Base-by-base conservation (phyloP, 2,329 filamentous ascomycete species). In the Cordyceps militaris region DNA sequence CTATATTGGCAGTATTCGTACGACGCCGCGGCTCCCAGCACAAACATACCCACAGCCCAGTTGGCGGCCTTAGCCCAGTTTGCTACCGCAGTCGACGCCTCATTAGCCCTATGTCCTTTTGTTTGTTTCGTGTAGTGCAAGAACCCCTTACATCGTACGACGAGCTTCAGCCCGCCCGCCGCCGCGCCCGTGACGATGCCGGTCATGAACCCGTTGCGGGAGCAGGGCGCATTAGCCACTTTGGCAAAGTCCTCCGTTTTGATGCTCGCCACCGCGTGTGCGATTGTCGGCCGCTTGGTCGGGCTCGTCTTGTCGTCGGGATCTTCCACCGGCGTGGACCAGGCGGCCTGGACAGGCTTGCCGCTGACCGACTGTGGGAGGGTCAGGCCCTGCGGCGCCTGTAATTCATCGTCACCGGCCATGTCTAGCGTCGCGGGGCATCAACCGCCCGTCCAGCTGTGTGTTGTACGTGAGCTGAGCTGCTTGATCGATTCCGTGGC, bases 1-100 rank as follows among this genome's bases (percentile, higher is more conserved):
- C 82, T 81, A 63, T 85, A 86, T 67, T 91, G 85, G 74, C 93
- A 97, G 67, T 88, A 91, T 73, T 97, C 90, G 73, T 91, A 94
- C 52, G 87, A 86, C 30, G 80, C 79, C 48, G 88, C 76, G n/a
- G 88, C 86, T 7, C 81, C 82, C 21, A 87, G 69, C 24, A 86
- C 77, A 70, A 94, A 96, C 36, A 84, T 79, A 7, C 85, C 89
- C 6, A 94, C 91, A 0, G 91, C 91, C 88, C 89, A 96, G 67
- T 95, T 95, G 36, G 87, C 86, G 1, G 89, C 84, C 66, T 81
- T 70, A 23, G 63, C 54, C 55, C 55, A 57, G 23, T 51, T 57
- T 38, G 46, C 55, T 57, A 28, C 14, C 19, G 21, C 19, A n/a
- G 19, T 5, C 5, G 2, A n/a, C n/a, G n/a, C n/a, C 21, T 8